Conservation (phyloP, 768 basidiomycete genomes). For the Pleurotus eryngii region DNA sequence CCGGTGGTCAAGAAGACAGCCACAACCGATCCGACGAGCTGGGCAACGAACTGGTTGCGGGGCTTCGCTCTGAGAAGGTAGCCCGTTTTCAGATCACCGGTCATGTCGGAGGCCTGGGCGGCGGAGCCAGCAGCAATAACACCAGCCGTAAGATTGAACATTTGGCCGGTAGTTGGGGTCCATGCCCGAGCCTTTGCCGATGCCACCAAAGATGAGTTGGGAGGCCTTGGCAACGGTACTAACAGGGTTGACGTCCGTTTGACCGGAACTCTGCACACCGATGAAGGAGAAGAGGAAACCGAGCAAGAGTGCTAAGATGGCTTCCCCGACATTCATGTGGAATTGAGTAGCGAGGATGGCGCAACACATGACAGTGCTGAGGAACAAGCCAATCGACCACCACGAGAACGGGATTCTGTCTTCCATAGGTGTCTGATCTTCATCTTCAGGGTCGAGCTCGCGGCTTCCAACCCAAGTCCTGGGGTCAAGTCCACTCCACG, state of each 20-base stretch:
- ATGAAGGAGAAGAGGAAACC: slow-evolving; percentile 69
- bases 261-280: slow-evolving; percentile 56
- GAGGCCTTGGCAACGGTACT: slow-evolving; percentile 60
- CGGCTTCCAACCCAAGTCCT: slow-evolving; percentile 25
- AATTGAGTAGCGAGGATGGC: slow-evolving; percentile 53
- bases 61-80: slow-evolving; percentile 66
- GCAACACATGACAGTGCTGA: slow-evolving; percentile 46
- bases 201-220: slow-evolving; percentile 64
- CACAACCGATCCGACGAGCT: slow-evolving; percentile 52
- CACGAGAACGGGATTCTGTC: slow-evolving; percentile 55
- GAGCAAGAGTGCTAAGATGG: slow-evolving; percentile 52
- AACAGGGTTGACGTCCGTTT: slow-evolving; percentile 62
- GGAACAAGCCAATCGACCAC: slow-evolving; percentile 50
- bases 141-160: slow-evolving; percentile 50
- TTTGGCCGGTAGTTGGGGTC: slow-evolving; percentile 30
- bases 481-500: slow-evolving; percentile 17
- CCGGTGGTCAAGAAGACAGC: slow-evolving; percentile 59
- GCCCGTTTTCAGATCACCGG: slow-evolving; percentile 66
- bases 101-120: slow-evolving; percentile 61
- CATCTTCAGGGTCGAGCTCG: slow-evolving; percentile 36
- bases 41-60: slow-evolving; percentile 58
- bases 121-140: slow-evolving; percentile 53
- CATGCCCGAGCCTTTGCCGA: slow-evolving; percentile 45
- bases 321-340: slow-evolving; percentile 56
- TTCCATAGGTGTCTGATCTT: slow-evolving; percentile 48